Evolutionary conservation across 306 rosid genomes (phyloP), one percentile per base, ranked within the genome.

Genomic region (Vigna unguiculata): DNA sequence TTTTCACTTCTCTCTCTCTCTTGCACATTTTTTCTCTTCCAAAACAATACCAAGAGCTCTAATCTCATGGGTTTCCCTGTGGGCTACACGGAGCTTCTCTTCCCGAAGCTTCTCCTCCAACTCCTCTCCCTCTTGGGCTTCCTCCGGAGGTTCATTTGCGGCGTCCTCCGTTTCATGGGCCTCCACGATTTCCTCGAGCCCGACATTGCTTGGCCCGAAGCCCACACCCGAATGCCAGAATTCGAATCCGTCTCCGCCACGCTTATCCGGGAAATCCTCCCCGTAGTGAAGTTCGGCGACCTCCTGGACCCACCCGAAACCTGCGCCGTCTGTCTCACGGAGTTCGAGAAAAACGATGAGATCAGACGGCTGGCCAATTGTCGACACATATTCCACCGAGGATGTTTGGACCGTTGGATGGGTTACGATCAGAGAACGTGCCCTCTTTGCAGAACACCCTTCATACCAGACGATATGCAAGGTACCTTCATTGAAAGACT

Each of bases 331-430:
- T 95, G 97, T 9, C 82, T 95, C 17, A 90, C 70, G 52, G 97
- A 92, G 78, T 95, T 95, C 77, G 89, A 92, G 20, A 60, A 51
- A 5, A 77, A 82, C 24, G 96, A 92, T 32, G 99, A 89, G 85
- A 88, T 95, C 87, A 78, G 97, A 48, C 88, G 84, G 75, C 84
- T 95, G 4, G 68, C 87, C 0, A 95, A 95, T 69, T 95, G 97
- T 47, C 77, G 83, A 1, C 97, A 95, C 79, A 73, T 92, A 4
- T 95, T 90, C 86, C 99, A 95, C 84, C 77, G 76, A 17, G 86
- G 89, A 13, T 95, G 99, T 61, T 67, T 95, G 52, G 99, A 95
- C 91, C 97, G 96, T 68, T 95, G 99, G 99, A 90, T 92, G 79
- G 91, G 92, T 0, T 95, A 88, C 53, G 96, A 91, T 28, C 97